Evolutionary conservation across 352 stramenopile genomes (phyloP).

Genomic region (Pythium phragmiticola): DNA sequence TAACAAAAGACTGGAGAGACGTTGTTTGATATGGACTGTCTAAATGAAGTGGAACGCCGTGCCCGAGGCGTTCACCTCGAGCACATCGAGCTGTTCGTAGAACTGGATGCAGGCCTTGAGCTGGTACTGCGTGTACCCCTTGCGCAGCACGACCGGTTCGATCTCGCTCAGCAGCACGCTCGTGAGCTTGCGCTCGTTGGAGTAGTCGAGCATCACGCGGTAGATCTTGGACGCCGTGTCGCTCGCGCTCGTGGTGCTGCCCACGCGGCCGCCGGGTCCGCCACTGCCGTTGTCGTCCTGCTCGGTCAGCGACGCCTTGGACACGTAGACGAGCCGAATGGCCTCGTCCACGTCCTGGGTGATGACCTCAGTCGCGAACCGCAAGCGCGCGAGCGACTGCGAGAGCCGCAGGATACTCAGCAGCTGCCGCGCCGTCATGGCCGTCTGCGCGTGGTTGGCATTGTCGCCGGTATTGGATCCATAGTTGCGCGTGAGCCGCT

Average conservation of each 20-base stretch:
- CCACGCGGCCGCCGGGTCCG: slow-evolving; percentile 17
- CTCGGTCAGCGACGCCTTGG: slow-evolving; percentile 94
- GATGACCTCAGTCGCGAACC: slow-evolving; percentile 95
- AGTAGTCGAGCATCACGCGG: slow-evolving; percentile 94
- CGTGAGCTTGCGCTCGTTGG: slow-evolving; percentile 61
- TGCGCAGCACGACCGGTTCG: slow-evolving; percentile 94
- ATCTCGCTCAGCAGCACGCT: slow-evolving; percentile 86
- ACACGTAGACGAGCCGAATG: slow-evolving; percentile 96
- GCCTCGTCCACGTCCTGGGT: slow-evolving; percentile 98
- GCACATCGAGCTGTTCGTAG: slow-evolving; percentile 90
- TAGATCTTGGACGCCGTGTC: slow-evolving; percentile 96
- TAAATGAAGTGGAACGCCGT: slow-evolving; percentile 79
- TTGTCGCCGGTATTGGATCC: slow-evolving; percentile 30
- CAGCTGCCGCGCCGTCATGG: slow-evolving; percentile 98
- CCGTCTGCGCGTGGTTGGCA: slow-evolving; percentile 91
- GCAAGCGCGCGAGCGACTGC: slow-evolving; percentile 94
- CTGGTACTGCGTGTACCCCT: slow-evolving; percentile 96
- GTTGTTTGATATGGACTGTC: slow-evolving; percentile 16
- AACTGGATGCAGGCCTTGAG: slow-evolving; percentile 93
- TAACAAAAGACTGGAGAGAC: slow-evolving; percentile 9
- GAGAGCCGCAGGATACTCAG: slow-evolving; percentile 98
- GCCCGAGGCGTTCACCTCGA: slow-evolving; percentile 75
- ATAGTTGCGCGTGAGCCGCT: slow-evolving; percentile 45
- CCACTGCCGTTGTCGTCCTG: slow-evolving; percentile 67
- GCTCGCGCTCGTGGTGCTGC: slow-evolving; percentile 46